phyloP scores from a whole-genome alignment of 139 green algal species.

The Pseudopediastrum boryanum region DNA sequence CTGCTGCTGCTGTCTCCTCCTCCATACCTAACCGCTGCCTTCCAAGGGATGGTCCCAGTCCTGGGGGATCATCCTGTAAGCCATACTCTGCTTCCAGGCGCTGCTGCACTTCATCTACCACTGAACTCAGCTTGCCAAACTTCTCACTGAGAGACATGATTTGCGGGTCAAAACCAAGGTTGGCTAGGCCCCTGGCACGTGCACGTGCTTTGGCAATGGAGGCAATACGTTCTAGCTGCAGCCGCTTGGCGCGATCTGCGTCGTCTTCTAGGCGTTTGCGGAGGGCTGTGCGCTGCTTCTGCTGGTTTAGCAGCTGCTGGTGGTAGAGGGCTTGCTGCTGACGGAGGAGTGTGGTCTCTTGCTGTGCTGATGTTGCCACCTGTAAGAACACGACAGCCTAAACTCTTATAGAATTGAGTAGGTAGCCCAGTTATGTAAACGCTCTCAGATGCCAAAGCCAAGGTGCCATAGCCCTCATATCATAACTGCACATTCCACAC shows the following conservation, averaged over 20 bases:
- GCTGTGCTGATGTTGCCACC: no score
- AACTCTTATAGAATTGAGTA: no score
- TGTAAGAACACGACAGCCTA: no score
- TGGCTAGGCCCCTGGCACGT: conserved; percentile 8
- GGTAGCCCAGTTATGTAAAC: no score
- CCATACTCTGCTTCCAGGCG: conserved; percentile 32
- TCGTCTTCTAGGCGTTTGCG: conserved; percentile 19
- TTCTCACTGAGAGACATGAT: conserved; percentile 23
- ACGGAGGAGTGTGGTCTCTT: no score
- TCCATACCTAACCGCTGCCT: no score
- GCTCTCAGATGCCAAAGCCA: no score
- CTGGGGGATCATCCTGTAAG: not conserved
- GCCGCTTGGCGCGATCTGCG: conserved; percentile 21
- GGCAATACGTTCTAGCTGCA: conserved; percentile 24
- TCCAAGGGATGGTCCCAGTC: not conserved
- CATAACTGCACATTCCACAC: no score
- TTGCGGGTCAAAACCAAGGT: conserved; percentile 11
- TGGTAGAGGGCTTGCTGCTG: conserved; percentile 13
- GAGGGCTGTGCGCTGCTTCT: conserved; percentile 31
- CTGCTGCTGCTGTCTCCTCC: not conserved
- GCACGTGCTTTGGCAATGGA: conserved; percentile 24
- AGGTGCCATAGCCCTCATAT: no score
- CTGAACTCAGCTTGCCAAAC: conserved; percentile 11
- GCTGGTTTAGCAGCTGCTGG: conserved; percentile 35
- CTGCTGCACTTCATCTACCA: conserved; percentile 37